Percentiles rank a stretch among this genome's conserved stretches.
These are phyloP conservation scores for Pulveroboletus sp. DNA, from an alignment of 768 basidiomycete species.

Conservation along the genomic window DNA sequence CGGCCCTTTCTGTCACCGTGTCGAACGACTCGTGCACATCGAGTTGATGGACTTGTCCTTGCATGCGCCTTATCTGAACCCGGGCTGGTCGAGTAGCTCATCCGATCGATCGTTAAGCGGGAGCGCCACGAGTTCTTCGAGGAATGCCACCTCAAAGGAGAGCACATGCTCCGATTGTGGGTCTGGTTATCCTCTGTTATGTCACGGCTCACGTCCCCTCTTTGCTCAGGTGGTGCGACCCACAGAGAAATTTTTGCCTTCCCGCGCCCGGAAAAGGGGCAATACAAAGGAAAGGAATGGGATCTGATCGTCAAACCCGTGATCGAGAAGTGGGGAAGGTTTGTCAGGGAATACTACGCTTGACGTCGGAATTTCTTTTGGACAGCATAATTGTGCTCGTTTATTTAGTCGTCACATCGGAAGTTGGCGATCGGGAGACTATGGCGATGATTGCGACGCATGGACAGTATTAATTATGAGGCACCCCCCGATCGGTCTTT, in stretches of 20 bases:
- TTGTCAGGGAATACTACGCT: constrained; percentile 39
- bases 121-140: constrained; percentile 9
- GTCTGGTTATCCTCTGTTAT: constrained; percentile 17
- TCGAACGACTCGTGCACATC: constrained; percentile 77
- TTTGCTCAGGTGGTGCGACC: constrained; percentile 45
- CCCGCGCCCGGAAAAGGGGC: constrained; percentile 47
- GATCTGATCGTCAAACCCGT: constrained; percentile 69
- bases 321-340: constrained; percentile 73
- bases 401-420: too few species aligned
- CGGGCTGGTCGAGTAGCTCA: constrained; percentile 41
- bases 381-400: too few species aligned
- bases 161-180: constrained; percentile 43
- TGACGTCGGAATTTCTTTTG: too few species aligned
- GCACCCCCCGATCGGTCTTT: background rate
- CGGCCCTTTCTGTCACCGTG: constrained; percentile 64
- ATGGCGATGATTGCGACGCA: background rate
- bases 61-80: constrained; percentile 56
- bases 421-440: background rate
- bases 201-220: constrained; percentile 7
- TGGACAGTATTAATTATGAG: too few species aligned
- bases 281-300: constrained; percentile 66
- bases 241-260: constrained; percentile 85
- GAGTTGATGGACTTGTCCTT: constrained; percentile 69
- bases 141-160: constrained; percentile 19
- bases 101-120: constrained; percentile 15